Base-by-base conservation (phyloP, 2,329 filamentous ascomycete species). In the Dactylellina cionopaga region DNA sequence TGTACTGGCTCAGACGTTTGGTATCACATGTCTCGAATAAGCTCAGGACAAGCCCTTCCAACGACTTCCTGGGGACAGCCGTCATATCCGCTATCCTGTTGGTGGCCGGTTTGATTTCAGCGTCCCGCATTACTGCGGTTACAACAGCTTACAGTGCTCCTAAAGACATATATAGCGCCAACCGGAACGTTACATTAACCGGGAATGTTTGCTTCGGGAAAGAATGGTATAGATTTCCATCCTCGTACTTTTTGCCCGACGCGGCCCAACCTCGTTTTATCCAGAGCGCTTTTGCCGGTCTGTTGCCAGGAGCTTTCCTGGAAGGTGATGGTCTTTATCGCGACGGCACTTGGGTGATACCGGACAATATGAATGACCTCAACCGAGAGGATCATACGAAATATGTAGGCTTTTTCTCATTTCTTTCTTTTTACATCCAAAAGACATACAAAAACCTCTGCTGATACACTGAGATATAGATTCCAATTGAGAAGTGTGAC, bases 211-310 rank as follows among this genome's bases (percentile, higher is more conserved):
- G 95, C 80, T 86, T 96, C 37, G 92, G 92, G 25, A 99, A 98
- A 79, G 95, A 99, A 79, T 99, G 95, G 95, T 97, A 99, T 80
- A 91, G 95, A 33, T 98, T 97, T 79, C 94, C 95, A 1, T 94
- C 91, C 0, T 96, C 93, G 0, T 98, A 92, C 82, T 92, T 95
- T 79, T 84, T 99, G 2, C 94, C 95, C 0, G 83, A 88, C n/a
- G 86, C 87, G 52, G 91, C 95, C 83, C 89, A 87, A 75, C 90
- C 91, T 76, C 96, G 95, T 76, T 99, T 97, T 78, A 83, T 99
- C 76, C 91, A 90, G 75, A 96, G 92, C 76, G 92, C 95, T 75
- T 99, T 99, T 80, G 86, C 86, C 6, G 95, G 95, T 1, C 83
- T 99, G 15, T 83, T 99, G 3, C 95, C 95, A 0, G 95, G 95